Conservation (phyloP, 306 rosid species). For the Carpinus viminea region DNA sequence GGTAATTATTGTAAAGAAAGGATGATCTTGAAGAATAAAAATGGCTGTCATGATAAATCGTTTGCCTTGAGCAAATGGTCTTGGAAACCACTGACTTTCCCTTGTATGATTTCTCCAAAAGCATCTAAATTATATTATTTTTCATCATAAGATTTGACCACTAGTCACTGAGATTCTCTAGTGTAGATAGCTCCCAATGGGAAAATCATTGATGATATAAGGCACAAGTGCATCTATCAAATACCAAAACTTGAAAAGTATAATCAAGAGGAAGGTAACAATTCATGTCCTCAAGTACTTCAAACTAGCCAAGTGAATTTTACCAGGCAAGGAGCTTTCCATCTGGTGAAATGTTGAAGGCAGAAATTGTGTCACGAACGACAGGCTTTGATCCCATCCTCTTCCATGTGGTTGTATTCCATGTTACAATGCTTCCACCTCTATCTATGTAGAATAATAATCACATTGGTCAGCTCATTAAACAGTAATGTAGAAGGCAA, state of each 20-base stretch:
- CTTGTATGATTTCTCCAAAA: neutral
- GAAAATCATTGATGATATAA: neutral
- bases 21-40: neutral
- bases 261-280: neutral
- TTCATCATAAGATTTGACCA: neutral
- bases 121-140: neutral
- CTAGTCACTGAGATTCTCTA: neutral
- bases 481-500: conserved; percentile 5
- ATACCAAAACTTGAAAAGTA: neutral
- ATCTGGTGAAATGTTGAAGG: conserved; percentile 80
- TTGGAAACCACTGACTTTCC: neutral
- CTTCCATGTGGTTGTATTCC: conserved; percentile 82
- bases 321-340: conserved; percentile 93
- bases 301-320: conserved; percentile 15
- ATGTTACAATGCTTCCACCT: conserved; percentile 74
- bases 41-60: neutral
- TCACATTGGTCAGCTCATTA: conserved; percentile 26
- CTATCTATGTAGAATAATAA: conserved; percentile 44
- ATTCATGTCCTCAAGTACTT: conserved; percentile 4
- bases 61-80: neutral
- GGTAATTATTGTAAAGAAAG: neutral
- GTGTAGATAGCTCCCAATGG: neutral
- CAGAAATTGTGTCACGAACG: conserved; percentile 59
- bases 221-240: neutral
- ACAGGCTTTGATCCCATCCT: conserved; percentile 63